Conservation (phyloP, 1,139 yeast genomes). For the Geotrichum siamense region DNA sequence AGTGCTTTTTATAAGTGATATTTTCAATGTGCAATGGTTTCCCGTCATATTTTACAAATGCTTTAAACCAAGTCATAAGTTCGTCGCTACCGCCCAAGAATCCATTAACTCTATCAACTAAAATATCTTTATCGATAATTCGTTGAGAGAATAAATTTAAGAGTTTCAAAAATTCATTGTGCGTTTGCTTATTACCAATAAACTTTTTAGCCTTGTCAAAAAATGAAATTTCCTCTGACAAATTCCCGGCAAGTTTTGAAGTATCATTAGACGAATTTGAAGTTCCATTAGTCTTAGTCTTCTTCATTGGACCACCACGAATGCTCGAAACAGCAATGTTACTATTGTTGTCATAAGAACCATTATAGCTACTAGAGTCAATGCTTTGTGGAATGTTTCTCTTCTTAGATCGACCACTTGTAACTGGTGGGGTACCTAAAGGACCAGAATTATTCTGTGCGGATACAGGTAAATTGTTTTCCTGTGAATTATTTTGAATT, state of each 20-base stretch:
- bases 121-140: conserved; percentile 71
- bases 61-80: conserved; percentile 82
- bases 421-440: neutral
- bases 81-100: conserved; percentile 79
- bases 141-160: conserved; percentile 84
- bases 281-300: conserved; percentile 8
- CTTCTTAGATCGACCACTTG: conserved; percentile 19
- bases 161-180: conserved; percentile 83
- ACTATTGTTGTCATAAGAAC: conserved; percentile 22
- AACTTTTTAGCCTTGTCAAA: conserved; percentile 89
- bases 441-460: too few species aligned
- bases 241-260: conserved; percentile 43
- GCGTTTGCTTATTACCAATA: conserved; percentile 82
- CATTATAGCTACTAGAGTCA: conserved; percentile 11
- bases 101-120: conserved; percentile 77
- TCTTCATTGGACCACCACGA: conserved; percentile 26
- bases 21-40: conserved; percentile 63
- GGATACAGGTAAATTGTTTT: neutral
- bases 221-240: conserved; percentile 78
- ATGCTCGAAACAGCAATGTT: conserved; percentile 37
- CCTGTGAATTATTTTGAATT: neutral
- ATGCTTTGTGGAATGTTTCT: conserved; percentile 13
- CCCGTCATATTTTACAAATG: conserved; percentile 77
- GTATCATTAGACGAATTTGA: conserved; percentile 68
- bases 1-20: conserved; percentile 81